Percentiles rank a stretch among this genome's conserved stretches.
Evolutionary conservation across 1,139 yeast species (phyloP).

Genomic region (Sporopachydermia cereana): DNA sequence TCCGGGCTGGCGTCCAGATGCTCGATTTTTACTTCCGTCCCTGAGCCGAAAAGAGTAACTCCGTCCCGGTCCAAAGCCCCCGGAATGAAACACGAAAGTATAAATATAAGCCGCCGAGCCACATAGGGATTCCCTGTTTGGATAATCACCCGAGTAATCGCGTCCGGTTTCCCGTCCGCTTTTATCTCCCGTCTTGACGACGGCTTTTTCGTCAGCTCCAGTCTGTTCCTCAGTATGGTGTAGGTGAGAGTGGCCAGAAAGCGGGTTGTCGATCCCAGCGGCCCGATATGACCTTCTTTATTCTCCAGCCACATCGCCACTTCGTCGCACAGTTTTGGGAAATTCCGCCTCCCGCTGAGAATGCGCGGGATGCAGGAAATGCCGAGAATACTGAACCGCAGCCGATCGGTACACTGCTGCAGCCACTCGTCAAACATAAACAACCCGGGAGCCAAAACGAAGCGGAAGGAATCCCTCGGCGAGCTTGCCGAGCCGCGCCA

Average conservation of each 20-base stretch:
- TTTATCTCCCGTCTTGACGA: neutral
- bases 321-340: neutral
- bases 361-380: conserved; percentile 6
- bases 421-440: conserved; percentile 1
- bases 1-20: neutral
- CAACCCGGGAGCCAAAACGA: neutral
- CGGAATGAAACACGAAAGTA: conserved; percentile 2
- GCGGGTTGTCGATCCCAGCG: neutral
- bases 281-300: conserved; percentile 3
- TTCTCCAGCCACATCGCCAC: conserved; percentile 6
- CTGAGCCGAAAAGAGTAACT: too few species aligned
- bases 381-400: neutral
- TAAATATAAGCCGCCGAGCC: conserved; percentile 5
- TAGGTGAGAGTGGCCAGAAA: conserved; percentile 4
- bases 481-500: neutral
- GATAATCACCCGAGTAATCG: conserved; percentile 4
- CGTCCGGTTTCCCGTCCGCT: neutral
- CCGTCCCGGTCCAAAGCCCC: neutral
- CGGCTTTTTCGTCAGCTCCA: neutral
- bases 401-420: neutral
- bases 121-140: conserved; percentile 7
- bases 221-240: neutral
- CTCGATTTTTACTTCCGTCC: neutral
- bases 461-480: neutral
- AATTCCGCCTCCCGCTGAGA: conserved; percentile 1